Base-by-base conservation (phyloP, 768 basidiomycete species). In the Butyriboletus loyo region DNA sequence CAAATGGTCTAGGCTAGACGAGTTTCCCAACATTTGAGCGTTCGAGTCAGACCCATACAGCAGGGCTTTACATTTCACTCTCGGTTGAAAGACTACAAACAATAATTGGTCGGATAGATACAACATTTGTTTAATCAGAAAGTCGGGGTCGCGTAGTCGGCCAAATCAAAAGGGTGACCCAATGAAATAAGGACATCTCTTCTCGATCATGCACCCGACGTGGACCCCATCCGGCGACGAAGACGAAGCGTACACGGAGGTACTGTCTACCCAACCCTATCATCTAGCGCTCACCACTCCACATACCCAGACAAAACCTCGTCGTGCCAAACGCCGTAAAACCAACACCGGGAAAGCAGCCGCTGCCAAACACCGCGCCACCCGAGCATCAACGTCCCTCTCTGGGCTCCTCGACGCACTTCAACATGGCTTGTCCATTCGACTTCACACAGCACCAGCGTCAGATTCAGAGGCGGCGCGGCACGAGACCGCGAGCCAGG, bases 261-360 rank as follows among this genome's bases (percentile, higher is more conserved):
- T 69, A 48, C 11, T n/a, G 7, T 6, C 7, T 17, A 15, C 28
- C 17, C 21, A 28, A 17, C 4, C 8, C 10, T 5, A 3, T 17
- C 25, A 2, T 17, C 15, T 17, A 1, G 8, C 9, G 3, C 39
- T 44, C 25, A 32, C 24, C 25, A 13, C 21, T 19, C 5, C 21
- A 30, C 15, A 5, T 8, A 19, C 17, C 8, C 50, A 63, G 62
- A 35, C 31, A 5, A 57, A 54, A 46, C 56, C 52, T 3, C 54
- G 48, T 32, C 63, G 57, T 17, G 27, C 39, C 42, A 69, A 70
- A 47, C 67, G 69, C 32, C 68, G 63, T 14, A 69, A 67, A 43
- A 53, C 56, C 31, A 61, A 60, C 28, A 51, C 46, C 0, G 54
- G 68, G 7, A 65, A 58, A 43, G 53, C 55, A 0, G 42, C 58